phyloP scores from a whole-genome alignment of 768 basidiomycete genomes.

The Russula dissimulans region DNA sequence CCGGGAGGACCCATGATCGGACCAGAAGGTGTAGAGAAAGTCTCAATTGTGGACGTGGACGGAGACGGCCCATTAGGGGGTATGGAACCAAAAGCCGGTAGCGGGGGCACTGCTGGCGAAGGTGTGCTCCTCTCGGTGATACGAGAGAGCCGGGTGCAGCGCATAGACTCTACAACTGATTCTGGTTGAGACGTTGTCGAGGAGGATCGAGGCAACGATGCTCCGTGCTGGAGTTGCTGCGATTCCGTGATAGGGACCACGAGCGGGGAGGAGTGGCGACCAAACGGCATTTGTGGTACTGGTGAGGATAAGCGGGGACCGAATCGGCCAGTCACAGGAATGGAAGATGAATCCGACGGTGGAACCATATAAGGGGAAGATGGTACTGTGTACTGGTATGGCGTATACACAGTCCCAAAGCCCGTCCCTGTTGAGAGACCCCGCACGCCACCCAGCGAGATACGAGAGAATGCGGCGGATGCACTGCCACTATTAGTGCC shows the following conservation, averaged over 20 bases:
- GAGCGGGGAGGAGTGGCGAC: neutral
- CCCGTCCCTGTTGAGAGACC: neutral
- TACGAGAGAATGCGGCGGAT: neutral
- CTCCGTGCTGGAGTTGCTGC: neutral
- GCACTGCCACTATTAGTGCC: neutral
- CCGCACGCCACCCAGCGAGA: neutral
- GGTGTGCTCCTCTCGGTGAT: constrained; percentile 7
- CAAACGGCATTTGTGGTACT: neutral
- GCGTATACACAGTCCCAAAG: neutral
- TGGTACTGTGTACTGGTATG: neutral
- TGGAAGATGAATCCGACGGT: neutral
- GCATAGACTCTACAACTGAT: constrained; percentile 6
- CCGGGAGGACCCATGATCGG: neutral
- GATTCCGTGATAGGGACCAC: neutral
- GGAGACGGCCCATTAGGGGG: neutral
- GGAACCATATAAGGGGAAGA: neutral
- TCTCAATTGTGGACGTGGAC: neutral
- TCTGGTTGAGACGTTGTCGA: neutral
- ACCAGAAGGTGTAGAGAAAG: neutral
- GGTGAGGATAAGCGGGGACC: neutral
- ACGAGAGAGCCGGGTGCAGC: neutral
- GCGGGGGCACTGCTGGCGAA: neutral
- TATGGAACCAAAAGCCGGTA: neutral
- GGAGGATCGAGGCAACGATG: neutral
- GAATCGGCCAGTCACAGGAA: neutral